Evolutionary conservation across 2,329 filamentous ascomycete species (phyloP).

Genomic region (Pseudovirgaria hyperparasitica): DNA sequence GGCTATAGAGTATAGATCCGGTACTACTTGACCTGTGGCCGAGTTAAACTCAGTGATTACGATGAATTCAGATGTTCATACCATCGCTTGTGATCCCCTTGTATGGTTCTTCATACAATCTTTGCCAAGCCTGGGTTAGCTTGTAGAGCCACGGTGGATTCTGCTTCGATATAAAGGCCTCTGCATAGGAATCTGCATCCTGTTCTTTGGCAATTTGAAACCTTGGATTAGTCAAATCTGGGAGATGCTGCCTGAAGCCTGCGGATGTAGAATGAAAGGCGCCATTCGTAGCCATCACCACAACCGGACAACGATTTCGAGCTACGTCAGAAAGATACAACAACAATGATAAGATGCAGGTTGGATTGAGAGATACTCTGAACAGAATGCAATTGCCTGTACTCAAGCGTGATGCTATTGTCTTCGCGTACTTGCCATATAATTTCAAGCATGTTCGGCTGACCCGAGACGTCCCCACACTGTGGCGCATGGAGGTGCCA

Average conservation of each 20-base stretch:
- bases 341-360: too few relatives aligned
- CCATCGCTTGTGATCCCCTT: slow-evolving; percentile 60
- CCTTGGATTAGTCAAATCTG: slow-evolving; percentile 46
- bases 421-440: too few relatives aligned
- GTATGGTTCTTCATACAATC: slow-evolving; percentile 47
- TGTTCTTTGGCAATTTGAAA: slow-evolving; percentile 52
- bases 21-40: slow-evolving; percentile 34
- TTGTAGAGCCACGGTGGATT: slow-evolving; percentile 50
- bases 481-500: too few relatives aligned
- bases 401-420: too few relatives aligned
- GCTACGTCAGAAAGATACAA: too few relatives aligned
- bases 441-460: too few relatives aligned
- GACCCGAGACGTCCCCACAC: too few relatives aligned
- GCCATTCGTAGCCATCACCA: too few relatives aligned
- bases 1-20: slow-evolving; percentile 43
- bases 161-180: slow-evolving; percentile 44
- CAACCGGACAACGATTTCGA: too few relatives aligned
- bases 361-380: too few relatives aligned
- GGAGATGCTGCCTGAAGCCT: slow-evolving; percentile 47
- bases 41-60: not conserved
- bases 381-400: too few relatives aligned
- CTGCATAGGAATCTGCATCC: slow-evolving; percentile 49
- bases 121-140: slow-evolving; percentile 24
- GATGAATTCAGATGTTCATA: slow-evolving; percentile 8
- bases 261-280: too few relatives aligned